phyloP scores from a whole-genome alignment of 2,329 filamentous ascomycete genomes.

The Calonectria crousiana region DNA sequence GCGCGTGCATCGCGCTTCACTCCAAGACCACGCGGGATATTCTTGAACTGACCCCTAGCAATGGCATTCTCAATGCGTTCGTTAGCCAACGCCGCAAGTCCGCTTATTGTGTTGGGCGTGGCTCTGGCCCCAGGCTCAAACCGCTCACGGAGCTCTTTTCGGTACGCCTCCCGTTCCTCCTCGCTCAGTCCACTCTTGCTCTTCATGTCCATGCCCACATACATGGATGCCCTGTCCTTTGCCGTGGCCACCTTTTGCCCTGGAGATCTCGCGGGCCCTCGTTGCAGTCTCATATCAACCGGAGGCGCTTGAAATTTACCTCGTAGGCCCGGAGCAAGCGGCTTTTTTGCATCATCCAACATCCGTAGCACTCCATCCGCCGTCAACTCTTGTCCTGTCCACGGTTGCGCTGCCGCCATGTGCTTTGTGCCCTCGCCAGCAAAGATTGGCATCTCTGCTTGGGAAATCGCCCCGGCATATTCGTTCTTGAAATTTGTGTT shows the following conservation, averaged over 20 bases:
- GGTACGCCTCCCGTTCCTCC: conserved; percentile 78
- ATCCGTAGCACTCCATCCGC: conserved; percentile 87
- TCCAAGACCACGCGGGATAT: conserved; percentile 83
- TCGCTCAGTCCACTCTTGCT: conserved; percentile 69
- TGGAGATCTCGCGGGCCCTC: conserved; percentile 52
- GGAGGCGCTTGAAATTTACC: conserved; percentile 60
- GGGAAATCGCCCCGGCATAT: conserved; percentile 60
- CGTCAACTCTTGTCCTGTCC: conserved; percentile 82
- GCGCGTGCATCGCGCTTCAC: conserved; percentile 86
- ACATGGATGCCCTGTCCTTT: conserved; percentile 68
- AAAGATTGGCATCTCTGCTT: conserved; percentile 63
- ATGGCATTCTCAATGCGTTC: conserved; percentile 95
- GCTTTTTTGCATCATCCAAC: conserved; percentile 83
- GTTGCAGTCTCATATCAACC: conserved; percentile 65
- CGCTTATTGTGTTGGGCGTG: conserved; percentile 82
- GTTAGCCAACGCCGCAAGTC: conserved; percentile 86
- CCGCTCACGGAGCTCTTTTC: conserved; percentile 81
- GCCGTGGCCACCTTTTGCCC: conserved; percentile 66
- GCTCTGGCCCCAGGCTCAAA: conserved; percentile 80
- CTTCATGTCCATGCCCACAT: conserved; percentile 61
- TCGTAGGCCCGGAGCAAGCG: conserved; percentile 65
- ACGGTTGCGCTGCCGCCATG: conserved; percentile 76
- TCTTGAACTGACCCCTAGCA: conserved; percentile 86
- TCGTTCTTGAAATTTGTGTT: conserved; percentile 67
- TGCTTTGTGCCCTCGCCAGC: conserved; percentile 77